Percentiles rank a stretch among this genome's conserved stretches.
These are phyloP conservation scores for Xylaria telfairii DNA, from an alignment of 495 filamentous ascomycete genomes.

Conservation along the genomic window DNA sequence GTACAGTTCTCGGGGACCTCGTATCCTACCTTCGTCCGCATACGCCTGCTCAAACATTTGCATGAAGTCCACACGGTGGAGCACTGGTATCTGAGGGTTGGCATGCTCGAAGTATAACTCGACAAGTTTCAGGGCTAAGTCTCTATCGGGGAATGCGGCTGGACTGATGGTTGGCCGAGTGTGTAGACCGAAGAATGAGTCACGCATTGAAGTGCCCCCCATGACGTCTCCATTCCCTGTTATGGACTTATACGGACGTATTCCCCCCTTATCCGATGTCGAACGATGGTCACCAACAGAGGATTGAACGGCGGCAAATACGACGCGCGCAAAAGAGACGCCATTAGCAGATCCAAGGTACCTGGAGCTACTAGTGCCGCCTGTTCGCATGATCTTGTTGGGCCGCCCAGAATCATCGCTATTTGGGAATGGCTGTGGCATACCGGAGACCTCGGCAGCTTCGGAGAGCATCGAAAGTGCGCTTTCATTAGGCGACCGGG, in stretches of 20 bases:
- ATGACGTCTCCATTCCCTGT: conserved; percentile 41
- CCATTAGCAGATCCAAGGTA: conserved; percentile 87
- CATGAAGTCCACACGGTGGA: conserved; percentile 88
- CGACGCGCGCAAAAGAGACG: conserved; percentile 92
- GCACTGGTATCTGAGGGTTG: conserved; percentile 92
- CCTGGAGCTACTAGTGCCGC: conserved; percentile 75
- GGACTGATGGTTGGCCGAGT: conserved; percentile 85
- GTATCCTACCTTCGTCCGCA: conserved; percentile 66
- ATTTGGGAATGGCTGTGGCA: conserved; percentile 47
- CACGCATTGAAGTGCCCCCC: conserved; percentile 78
- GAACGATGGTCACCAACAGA: conserved; percentile 74
- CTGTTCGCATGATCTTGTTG: conserved; percentile 77
- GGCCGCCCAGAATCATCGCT: conserved; percentile 68
- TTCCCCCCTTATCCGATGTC: conserved; percentile 57
- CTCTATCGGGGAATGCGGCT: conserved; percentile 80
- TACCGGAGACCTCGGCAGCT: conserved; percentile 34
- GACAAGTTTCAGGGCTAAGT: conserved; percentile 73
- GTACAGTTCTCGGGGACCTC: conserved; percentile 85
- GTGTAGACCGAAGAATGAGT: conserved; percentile 94
- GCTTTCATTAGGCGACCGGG: conserved; percentile 51
- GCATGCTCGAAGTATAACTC: conserved; percentile 93
- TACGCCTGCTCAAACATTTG: conserved; percentile 82
- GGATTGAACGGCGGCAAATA: conserved; percentile 92
- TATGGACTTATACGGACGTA: conserved; percentile 49
- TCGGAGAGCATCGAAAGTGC: conserved; percentile 31